Percentiles rank a stretch among this genome's conserved stretches.
Evolutionary conservation across 371 early-diverging fungal species (phyloP).

Genomic region (Mortierella sp.): DNA sequence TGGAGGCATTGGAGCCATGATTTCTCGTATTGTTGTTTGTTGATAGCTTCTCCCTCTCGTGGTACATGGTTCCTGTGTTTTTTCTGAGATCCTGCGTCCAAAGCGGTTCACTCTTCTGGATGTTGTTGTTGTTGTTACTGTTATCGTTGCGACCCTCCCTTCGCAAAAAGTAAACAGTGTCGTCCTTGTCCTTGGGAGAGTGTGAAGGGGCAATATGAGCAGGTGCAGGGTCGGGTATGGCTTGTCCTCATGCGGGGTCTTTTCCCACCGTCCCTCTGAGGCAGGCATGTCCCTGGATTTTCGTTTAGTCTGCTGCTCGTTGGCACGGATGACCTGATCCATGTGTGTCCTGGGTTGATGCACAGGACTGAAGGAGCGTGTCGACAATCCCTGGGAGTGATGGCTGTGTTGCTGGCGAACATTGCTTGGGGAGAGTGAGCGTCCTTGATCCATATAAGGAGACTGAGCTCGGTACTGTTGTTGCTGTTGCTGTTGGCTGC

Average conservation of each 20-base stretch:
- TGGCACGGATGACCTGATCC: constrained; percentile 35
- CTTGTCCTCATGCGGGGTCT: constrained; percentile 46
- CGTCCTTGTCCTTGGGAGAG: constrained; percentile 51
- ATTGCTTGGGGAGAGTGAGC: constrained; percentile 27
- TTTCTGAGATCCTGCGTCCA: constrained; percentile 4
- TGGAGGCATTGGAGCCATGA: not conserved
- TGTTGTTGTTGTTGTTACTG: not conserved
- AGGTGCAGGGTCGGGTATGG: constrained; percentile 35
- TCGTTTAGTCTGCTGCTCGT: constrained; percentile 17
- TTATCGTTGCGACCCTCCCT: constrained; percentile 26
- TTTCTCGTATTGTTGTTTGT: not conserved
- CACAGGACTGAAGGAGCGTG: constrained; percentile 26
- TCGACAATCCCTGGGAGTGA: constrained; percentile 14
- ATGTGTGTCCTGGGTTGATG: constrained; percentile 36
- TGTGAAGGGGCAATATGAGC: not conserved
- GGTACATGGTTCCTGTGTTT: constrained; percentile 32
- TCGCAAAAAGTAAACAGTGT: constrained; percentile 37
- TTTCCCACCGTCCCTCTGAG: constrained; percentile 48
- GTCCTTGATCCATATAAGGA: constrained; percentile 14
- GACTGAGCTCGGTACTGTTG: constrained; percentile 7
- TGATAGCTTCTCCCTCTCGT: constrained; percentile 31
- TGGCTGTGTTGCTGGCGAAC: constrained; percentile 1
- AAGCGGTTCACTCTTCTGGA: not conserved
- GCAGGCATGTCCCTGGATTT: constrained; percentile 16
- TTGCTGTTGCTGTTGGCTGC: not conserved